Evolutionary conservation across 768 basidiomycete species (phyloP).

Genomic region (Lepiota venenata): DNA sequence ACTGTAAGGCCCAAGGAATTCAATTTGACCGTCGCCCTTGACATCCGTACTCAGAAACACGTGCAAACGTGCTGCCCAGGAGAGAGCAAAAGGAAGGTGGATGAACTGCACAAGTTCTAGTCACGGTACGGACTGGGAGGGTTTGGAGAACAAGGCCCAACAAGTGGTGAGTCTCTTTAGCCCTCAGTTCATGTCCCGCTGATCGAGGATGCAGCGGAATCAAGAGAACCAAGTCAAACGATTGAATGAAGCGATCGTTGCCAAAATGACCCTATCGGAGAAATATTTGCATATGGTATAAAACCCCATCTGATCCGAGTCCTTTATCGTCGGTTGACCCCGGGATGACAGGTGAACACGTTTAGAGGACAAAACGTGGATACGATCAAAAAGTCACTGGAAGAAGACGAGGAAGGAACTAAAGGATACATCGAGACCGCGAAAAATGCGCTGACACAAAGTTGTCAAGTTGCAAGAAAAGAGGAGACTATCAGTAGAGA

Average conservation of each 20-base stretch:
- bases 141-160: neutral
- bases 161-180: neutral
- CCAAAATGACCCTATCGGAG: neutral
- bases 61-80: neutral
- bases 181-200: neutral
- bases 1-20: neutral
- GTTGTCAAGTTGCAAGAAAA: neutral
- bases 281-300: neutral
- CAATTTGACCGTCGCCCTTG: too few relatives aligned
- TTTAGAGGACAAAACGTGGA: neutral
- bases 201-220: neutral
- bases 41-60: neutral
- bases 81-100: neutral
- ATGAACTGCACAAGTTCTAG: neutral
- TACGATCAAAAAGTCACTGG: neutral
- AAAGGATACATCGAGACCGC: neutral
- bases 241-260: slow-evolving; percentile 1
- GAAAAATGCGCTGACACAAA: neutral
- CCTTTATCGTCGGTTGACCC: neutral
- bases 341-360: neutral
- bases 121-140: slow-evolving; percentile 4
- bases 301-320: neutral
- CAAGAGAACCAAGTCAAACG: neutral
- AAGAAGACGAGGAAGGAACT: neutral
- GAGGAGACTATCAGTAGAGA: neutral